phyloP scores from a whole-genome alignment of 352 stramenopile genomes.

The Achlya hypogyna region DNA sequence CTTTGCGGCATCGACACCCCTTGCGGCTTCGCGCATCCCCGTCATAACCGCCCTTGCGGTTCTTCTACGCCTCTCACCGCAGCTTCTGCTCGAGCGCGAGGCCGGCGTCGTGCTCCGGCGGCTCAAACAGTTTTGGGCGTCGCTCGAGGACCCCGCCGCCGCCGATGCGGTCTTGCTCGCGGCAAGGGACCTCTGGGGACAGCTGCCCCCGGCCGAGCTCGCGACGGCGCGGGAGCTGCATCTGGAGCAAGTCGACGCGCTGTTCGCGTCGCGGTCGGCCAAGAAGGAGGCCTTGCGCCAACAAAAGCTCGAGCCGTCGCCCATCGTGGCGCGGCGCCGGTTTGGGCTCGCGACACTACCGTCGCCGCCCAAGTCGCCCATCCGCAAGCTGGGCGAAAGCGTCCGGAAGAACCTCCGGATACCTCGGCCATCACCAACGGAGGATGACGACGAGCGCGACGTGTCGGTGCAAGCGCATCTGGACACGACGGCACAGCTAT shows the following conservation, averaged over 20 bases:
- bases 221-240: conserved; percentile 64
- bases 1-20: conserved; percentile 47
- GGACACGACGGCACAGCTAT: neutral
- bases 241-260: conserved; percentile 74
- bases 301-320: conserved; percentile 22
- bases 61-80: conserved; percentile 55
- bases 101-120: conserved; percentile 67
- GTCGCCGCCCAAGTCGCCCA: neutral
- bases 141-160: conserved; percentile 50
- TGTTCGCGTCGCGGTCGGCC: conserved; percentile 63
- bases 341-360: neutral
- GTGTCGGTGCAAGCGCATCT: neutral
- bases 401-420: neutral
- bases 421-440: neutral
- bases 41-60: conserved; percentile 68
- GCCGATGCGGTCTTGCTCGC: conserved; percentile 16
- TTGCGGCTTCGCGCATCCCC: conserved; percentile 55
- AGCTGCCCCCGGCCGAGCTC: conserved; percentile 62
- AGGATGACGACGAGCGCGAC: neutral
- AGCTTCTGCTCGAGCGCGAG: conserved; percentile 56
- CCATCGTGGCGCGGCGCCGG: neutral
- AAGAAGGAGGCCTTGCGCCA: conserved; percentile 82
- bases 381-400: neutral
- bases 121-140: conserved; percentile 71
- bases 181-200: conserved; percentile 37